Base-by-base conservation (phyloP, 257 asterid genomes). In the Solanum ossicruentum region DNA sequence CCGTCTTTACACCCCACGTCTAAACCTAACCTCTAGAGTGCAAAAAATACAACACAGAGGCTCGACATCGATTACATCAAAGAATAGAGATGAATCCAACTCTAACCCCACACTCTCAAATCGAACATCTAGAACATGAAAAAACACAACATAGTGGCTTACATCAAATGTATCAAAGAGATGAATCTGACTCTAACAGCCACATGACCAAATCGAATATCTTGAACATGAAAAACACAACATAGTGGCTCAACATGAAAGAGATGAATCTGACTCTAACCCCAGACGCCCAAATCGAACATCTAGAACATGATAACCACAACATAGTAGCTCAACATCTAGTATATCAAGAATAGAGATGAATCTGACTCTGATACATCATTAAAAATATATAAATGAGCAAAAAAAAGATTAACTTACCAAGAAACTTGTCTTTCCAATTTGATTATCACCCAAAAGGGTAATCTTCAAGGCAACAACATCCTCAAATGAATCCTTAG, bases 341-440 rank as follows among this genome's bases (percentile, higher is more conserved):
- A 0, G n/a, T 10, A 28, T 26, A 66, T 17, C 45, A 66, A 61
- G 17, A 61, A 28, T 32, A 71, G 10, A 43, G 8, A 67, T 67
- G 23, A 67, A 36, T 67, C 13, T 69, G 26, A 69, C 26, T 69
- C 16, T 32, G 12, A 69, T 16, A 69, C 51, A 51, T 7, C 3
- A 0, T 15, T 16, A 12, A 32, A 5, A 21, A n/a, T 16, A 60
- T 17, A 36, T 10, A 3, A 5, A 66, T 3, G 13, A 23, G 17
- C 0, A 13, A 3, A 16, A 6, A 51, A 55, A 36, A 36, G 0
- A 4, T 36, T 36, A 36, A 81, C 92, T 86, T 1, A 91, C 95
- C 91, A 93, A 85, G 84, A 93, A 93, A 82, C 93, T 90, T 16
- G 95, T 88, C 87, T 94, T 94, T 15, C 98, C 98, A 60, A 88